Conservation (phyloP, 176 grass and related monocot species). For the Aegilops speltoides region DNA sequence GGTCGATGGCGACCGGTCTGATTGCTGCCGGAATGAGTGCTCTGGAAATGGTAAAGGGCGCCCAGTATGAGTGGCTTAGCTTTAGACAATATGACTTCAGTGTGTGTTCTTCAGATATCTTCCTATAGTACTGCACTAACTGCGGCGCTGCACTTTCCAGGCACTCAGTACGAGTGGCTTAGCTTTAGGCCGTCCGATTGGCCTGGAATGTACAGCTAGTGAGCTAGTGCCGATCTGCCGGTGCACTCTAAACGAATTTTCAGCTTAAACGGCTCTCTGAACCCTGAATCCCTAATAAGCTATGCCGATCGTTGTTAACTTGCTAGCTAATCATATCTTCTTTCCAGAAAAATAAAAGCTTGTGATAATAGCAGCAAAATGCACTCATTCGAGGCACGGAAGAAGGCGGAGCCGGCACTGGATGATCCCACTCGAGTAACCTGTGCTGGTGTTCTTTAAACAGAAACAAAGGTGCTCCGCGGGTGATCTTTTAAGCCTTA, state of each 20-base stretch:
- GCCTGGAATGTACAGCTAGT: background rate
- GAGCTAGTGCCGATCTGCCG: background rate
- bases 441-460: background rate
- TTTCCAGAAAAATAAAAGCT: background rate
- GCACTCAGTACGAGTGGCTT: too few relatives aligned
- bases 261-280: background rate
- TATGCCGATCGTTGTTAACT: background rate
- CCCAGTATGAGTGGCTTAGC: background rate
- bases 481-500: background rate
- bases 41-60: background rate
- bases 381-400: background rate
- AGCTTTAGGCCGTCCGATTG: background rate
- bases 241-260: background rate
- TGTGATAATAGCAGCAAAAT: background rate
- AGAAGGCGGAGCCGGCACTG: background rate
- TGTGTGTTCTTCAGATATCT: constrained; percentile 1
- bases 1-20: background rate
- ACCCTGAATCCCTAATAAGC: background rate
- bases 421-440: background rate
- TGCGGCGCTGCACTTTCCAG: background rate
- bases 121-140: background rate
- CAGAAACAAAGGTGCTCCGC: background rate
- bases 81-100: constrained; percentile 3
- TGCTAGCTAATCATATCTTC: background rate
- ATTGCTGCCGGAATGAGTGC: constrained; percentile 28